Evolutionary conservation across 805 yeast genomes (phyloP), one percentile per base, ranked within the genome.

Genomic region (Cyberlindnera japonica): DNA sequence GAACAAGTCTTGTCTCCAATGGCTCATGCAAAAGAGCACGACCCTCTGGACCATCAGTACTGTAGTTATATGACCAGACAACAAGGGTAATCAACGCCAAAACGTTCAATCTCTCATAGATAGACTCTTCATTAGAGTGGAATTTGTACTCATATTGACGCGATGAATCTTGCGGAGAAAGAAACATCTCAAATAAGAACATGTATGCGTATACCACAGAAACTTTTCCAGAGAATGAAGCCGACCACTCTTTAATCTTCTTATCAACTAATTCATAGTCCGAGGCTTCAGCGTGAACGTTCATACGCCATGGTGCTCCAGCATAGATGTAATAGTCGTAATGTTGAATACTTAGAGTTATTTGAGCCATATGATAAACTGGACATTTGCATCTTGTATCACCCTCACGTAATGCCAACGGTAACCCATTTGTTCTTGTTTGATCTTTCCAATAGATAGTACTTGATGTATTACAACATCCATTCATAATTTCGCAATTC

Each of bases 271-370:
- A 63, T 17, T 69, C 69, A 47, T 76, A 71, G 42, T 76, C 81
- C 1, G 64, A 55, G 9, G 65, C 63, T 6, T 77, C 74, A 10
- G 83, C 79, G 27, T 66, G 67, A 25, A 81, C 87, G 52, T 77
- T 83, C 81, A 83, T 80, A 52, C 89, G 74, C 63, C 83, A 77
- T 1, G 93, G 93, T 7, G 88, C 84, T 1, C 96, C 96, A 3
- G 90, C 81, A 58, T 69, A 81, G 5, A 84, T 80, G 39, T 83
- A 83, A 42, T 84, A 77, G 59, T 87, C 95, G 59, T 83, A 81
- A 47, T 84, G 87, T 41, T 84, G 80, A 21, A 83, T 72, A 37
- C 85, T 76, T 56, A 86, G 73, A 33, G 79, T 74, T 13, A 84
- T 76, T 54, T 83, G 90, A 1, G 86, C 78, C 64, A 83, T 68